phyloP scores from a whole-genome alignment of 331 rosid genomes.

The Prunus yedoensis region DNA sequence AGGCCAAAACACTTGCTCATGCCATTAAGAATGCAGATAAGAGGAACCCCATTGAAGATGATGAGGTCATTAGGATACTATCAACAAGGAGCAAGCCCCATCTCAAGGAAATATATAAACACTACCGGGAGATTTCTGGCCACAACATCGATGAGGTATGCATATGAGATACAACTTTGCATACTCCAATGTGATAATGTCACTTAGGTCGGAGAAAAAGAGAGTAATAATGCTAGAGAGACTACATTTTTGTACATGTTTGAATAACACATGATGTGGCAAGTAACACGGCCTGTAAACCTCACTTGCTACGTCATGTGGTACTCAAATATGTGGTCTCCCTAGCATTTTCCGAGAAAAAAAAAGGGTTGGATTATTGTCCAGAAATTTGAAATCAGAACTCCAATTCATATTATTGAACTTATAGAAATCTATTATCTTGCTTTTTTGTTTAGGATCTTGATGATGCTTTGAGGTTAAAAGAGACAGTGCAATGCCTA shows the following conservation, averaged over 20 bases:
- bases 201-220: too few relatives aligned
- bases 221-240: too few relatives aligned
- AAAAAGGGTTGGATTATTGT: neutral
- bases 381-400: too few relatives aligned
- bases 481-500: slow-evolving; percentile 69
- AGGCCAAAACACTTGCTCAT: slow-evolving; percentile 54
- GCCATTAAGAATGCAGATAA: slow-evolving; percentile 51
- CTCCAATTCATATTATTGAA: neutral
- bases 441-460: slow-evolving; percentile 55
- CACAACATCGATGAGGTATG: slow-evolving; percentile 72
- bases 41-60: slow-evolving; percentile 52
- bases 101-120: slow-evolving; percentile 55
- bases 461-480: slow-evolving; percentile 45
- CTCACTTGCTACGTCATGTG: too few relatives aligned
- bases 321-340: too few relatives aligned
- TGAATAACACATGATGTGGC: too few relatives aligned
- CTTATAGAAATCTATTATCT: neutral
- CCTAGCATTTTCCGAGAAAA: neutral
- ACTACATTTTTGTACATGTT: too few relatives aligned
- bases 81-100: slow-evolving; percentile 81
- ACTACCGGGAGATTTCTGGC: slow-evolving; percentile 62
- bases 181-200: neutral
- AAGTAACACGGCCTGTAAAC: too few relatives aligned
- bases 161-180: neutral
- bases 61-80: slow-evolving; percentile 66